phyloP scores from a whole-genome alignment of 2,329 filamentous ascomycete genomes.

The Lasiodiplodia gonubiensis region DNA sequence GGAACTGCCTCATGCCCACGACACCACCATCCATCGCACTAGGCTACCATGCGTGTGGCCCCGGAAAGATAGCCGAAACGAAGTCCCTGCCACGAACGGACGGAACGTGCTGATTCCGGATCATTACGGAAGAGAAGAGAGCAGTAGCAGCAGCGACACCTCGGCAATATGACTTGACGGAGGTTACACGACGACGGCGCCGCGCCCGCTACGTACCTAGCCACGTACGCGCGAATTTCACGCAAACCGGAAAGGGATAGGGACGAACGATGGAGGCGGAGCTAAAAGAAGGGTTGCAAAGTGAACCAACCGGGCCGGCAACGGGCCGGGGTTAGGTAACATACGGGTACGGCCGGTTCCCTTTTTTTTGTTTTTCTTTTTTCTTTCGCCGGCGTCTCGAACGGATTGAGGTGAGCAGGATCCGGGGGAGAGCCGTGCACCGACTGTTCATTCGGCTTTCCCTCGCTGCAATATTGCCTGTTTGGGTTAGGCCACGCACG shows the following conservation, averaged over 20 bases:
- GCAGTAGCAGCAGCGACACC: too few relatives aligned
- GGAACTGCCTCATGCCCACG: too few relatives aligned
- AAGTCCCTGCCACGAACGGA: too few relatives aligned
- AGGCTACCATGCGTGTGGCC: too few relatives aligned
- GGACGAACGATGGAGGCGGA: neutral
- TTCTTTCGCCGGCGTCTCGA: neutral
- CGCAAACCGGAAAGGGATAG: neutral
- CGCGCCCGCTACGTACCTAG: too few relatives aligned
- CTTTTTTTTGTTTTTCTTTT: neutral
- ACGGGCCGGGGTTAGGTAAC: neutral
- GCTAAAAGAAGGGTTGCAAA: neutral
- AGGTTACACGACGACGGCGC: too few relatives aligned
- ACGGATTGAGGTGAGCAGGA: neutral
- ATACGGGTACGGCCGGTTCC: neutral
- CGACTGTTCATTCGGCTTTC: neutral
- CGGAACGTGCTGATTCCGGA: too few relatives aligned
- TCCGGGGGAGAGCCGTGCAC: constrained; percentile 1
- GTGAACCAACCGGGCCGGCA: neutral
- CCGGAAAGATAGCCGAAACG: too few relatives aligned
- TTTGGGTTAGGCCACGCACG: neutral
- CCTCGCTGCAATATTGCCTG: constrained; percentile 14
- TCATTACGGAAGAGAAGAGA: too few relatives aligned
- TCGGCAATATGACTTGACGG: too few relatives aligned
- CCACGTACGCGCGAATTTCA: too few relatives aligned
- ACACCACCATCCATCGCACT: too few relatives aligned